Evolutionary conservation across 2,329 filamentous ascomycete species (phyloP).

Genomic region (Cadophora gregata): DNA sequence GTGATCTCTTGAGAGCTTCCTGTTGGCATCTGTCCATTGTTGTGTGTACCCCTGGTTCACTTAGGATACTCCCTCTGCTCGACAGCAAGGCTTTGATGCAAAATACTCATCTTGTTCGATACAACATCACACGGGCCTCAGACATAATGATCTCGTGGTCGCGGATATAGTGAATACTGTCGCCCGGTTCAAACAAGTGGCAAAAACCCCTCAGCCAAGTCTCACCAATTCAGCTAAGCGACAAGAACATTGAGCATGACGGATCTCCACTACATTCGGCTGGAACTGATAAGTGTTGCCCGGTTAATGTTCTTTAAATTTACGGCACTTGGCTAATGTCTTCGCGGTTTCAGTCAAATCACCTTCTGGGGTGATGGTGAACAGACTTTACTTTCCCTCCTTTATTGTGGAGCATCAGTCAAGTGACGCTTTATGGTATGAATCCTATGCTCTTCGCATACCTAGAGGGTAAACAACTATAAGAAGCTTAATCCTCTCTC

Average conservation of each 20-base stretch:
- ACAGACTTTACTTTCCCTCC: constrained; percentile 2
- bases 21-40: too few species aligned
- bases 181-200: neutral
- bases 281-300: neutral
- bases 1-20: too few species aligned
- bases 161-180: neutral
- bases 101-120: too few species aligned
- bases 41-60: too few species aligned
- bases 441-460: neutral
- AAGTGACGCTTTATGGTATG: neutral
- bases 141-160: neutral
- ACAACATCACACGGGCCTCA: neutral
- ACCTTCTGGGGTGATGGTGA: neutral
- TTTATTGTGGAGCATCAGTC: neutral
- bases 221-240: neutral
- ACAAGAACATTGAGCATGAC: neutral
- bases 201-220: neutral
- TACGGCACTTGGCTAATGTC: neutral
- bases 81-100: too few species aligned
- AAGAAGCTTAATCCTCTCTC: neutral
- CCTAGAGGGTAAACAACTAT: constrained; percentile 6
- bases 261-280: neutral
- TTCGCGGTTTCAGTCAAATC: neutral
- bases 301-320: neutral
- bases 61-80: too few species aligned